phyloP scores from a whole-genome alignment of 345 rosid genomes.

The Hirschfeldia incana region DNA sequence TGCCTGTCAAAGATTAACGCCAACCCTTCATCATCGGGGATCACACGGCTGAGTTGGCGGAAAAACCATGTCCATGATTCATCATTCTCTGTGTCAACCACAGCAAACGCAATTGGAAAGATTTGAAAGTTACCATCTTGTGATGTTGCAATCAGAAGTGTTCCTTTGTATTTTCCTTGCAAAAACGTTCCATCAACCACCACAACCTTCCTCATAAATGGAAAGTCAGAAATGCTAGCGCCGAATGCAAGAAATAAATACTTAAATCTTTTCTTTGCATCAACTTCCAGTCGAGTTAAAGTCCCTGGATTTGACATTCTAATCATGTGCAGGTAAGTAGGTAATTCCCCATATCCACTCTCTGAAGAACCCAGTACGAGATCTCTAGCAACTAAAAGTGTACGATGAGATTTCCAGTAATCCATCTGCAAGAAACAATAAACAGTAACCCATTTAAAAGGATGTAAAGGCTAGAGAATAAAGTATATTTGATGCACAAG shows the following conservation, averaged over 20 bases:
- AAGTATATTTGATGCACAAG: not conserved
- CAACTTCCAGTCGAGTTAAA: not conserved
- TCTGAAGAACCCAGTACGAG: not conserved
- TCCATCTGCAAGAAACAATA: not conserved
- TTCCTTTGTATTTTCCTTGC: not conserved
- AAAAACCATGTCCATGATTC: not conserved
- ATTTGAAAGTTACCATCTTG: not conserved
- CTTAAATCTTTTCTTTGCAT: not conserved
- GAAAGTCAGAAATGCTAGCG: not conserved
- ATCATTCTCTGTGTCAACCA: not conserved
- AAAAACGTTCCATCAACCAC: not conserved
- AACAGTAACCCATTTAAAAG: not conserved
- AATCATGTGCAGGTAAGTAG: not conserved
- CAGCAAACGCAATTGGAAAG: not conserved
- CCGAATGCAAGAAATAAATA: not conserved
- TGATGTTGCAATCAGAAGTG: not conserved
- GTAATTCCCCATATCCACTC: not conserved
- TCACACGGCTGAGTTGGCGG: not conserved
- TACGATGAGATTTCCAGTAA: not conserved
- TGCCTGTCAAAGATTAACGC: not conserved
- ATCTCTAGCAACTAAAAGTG: not conserved
- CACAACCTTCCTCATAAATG: not conserved
- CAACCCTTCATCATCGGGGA: not conserved
- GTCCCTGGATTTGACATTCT: not conserved
- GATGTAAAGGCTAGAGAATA: not conserved